Conservation (phyloP, 2,329 filamentous ascomycete species). For the Nothophaeocryptopus gaeumannii region DNA sequence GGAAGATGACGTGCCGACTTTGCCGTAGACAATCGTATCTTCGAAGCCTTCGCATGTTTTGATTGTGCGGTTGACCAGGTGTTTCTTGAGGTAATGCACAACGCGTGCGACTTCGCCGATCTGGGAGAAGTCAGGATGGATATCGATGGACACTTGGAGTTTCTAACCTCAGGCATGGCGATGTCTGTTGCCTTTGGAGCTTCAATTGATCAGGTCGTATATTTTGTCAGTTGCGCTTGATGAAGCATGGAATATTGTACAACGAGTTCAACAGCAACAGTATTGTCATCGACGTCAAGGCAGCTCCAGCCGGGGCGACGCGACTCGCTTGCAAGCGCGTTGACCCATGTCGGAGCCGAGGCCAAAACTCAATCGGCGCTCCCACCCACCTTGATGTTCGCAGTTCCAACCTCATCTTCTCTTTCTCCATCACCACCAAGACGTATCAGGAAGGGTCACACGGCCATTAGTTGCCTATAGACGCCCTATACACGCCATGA, state of each 20-base stretch:
- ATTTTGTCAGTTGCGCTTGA: too few species aligned
- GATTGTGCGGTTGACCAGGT: constrained; percentile 82
- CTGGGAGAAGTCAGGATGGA: constrained; percentile 26
- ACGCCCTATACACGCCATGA: not conserved
- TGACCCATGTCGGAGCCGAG: not conserved
- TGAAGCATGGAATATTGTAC: too few species aligned
- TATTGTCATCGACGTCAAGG: too few species aligned
- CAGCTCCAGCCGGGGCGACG: too few species aligned
- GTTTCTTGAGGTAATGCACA: constrained; percentile 77
- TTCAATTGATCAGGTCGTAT: too few species aligned
- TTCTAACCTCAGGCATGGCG: constrained; percentile 21
- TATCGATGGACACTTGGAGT: not conserved
- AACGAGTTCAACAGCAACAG: too few species aligned
- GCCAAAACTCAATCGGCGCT: not conserved
- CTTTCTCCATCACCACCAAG: not conserved
- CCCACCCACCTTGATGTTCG: not conserved
- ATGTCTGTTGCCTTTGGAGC: not conserved
- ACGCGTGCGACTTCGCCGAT: constrained; percentile 69
- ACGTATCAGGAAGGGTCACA: not conserved
- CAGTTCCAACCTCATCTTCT: not conserved
- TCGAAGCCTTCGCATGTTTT: constrained; percentile 67
- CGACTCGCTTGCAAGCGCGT: not conserved
- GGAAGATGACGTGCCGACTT: constrained; percentile 74
- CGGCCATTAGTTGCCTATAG: not conserved
- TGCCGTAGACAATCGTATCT: constrained; percentile 84